Conservation (phyloP, 2,329 filamentous ascomycete genomes). For the Pseudogymnoascus sp. region DNA sequence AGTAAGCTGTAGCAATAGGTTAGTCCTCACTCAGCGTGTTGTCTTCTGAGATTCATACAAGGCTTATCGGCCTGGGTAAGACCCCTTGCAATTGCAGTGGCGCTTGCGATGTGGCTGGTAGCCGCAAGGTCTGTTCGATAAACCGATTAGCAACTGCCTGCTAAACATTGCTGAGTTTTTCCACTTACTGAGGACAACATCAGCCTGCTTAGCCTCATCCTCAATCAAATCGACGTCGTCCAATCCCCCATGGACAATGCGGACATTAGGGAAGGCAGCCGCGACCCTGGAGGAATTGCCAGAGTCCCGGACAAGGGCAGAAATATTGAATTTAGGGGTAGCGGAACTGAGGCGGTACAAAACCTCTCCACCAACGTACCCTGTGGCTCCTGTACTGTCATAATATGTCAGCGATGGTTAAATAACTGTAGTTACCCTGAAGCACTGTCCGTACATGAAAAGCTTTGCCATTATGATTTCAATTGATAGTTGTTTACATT, state of each 20-base stretch:
- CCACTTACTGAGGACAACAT: slow-evolving; percentile 38
- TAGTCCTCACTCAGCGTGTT: no score
- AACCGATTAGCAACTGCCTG: background rate
- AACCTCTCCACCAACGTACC: slow-evolving; percentile 38
- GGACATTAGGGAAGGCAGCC: slow-evolving; percentile 37
- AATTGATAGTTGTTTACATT: no score
- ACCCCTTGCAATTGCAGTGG: slow-evolving; percentile 37
- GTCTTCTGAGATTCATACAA: no score
- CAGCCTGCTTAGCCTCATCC: slow-evolving; percentile 36
- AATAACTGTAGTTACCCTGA: no score
- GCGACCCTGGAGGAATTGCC: slow-evolving; percentile 40
- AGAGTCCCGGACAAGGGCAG: slow-evolving; percentile 40
- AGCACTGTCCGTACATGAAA: no score
- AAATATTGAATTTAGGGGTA: slow-evolving; percentile 41
- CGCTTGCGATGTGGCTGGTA: slow-evolving; percentile 38
- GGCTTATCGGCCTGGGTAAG: slow-evolving; percentile 37
- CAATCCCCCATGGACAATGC: slow-evolving; percentile 44
- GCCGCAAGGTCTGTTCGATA: slow-evolving; percentile 31
- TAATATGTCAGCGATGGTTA: no score
- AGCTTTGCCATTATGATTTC: no score
- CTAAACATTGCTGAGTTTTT: slow-evolving; percentile 18
- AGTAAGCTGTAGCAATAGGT: slow-evolving; percentile 31
- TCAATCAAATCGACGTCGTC: slow-evolving; percentile 37
- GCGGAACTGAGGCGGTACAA: slow-evolving; percentile 35
- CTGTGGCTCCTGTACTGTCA: slow-evolving; percentile 27